These are phyloP conservation scores for Puccinia horiana DNA, from an alignment of 1,284 basidiomycete species.

Conservation along the genomic window DNA sequence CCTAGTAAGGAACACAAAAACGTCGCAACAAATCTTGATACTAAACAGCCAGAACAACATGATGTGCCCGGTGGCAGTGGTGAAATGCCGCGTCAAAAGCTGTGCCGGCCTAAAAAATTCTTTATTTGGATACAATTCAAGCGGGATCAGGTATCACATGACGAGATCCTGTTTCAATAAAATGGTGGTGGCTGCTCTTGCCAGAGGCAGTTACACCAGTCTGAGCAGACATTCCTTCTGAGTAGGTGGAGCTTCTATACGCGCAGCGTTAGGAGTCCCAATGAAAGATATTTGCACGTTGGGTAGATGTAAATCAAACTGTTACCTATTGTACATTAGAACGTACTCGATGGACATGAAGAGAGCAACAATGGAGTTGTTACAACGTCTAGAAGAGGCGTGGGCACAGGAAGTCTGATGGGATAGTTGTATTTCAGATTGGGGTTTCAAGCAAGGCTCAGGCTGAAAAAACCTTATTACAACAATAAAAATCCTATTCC, in stretches of 20 bases:
- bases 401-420: too few relatives aligned
- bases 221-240: background rate
- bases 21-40: background rate
- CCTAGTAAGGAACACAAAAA: background rate
- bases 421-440: too few relatives aligned
- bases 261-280: background rate
- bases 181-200: background rate
- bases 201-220: background rate
- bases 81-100: background rate
- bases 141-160: background rate
- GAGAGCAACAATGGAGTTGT: too few relatives aligned
- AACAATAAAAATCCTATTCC: too few relatives aligned
- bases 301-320: background rate
- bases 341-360: too few relatives aligned
- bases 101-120: background rate
- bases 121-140: background rate
- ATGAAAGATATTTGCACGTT: background rate
- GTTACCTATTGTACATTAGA: background rate
- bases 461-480: too few relatives aligned
- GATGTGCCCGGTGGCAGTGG: background rate
- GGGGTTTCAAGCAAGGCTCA: too few relatives aligned
- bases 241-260: background rate
- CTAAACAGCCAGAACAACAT: background rate
- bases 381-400: too few relatives aligned
- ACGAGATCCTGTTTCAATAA: background rate